Percentiles rank a stretch among this genome's conserved stretches.
phyloP scores from a whole-genome alignment of 192 early-diverging fungal species.

The Entomortierella beljakovae region DNA sequence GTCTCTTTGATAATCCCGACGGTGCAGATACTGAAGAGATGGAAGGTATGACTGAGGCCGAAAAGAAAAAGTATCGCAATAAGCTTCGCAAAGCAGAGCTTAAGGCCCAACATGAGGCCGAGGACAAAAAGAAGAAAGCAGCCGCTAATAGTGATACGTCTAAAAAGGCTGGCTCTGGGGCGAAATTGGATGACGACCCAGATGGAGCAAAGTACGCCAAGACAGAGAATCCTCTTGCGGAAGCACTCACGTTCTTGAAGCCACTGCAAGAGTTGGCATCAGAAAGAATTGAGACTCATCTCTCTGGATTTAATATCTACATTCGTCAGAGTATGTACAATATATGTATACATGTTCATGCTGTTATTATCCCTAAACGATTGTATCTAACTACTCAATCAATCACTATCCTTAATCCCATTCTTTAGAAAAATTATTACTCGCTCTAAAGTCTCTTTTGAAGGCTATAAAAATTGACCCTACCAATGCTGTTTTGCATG shows the following conservation, averaged over 20 bases:
- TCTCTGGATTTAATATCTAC: conserved; percentile 76
- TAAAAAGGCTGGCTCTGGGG: conserved; percentile 52
- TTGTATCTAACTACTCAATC: background rate
- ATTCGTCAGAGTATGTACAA: conserved; percentile 65
- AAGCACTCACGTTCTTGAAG: conserved; percentile 82
- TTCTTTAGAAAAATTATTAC: conserved; percentile 75
- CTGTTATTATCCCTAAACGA: no score
- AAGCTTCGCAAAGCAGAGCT: conserved; percentile 83
- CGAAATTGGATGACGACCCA: conserved; percentile 73
- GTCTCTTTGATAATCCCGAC: conserved; percentile 43
- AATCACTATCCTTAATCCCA: no score
- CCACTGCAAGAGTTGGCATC: conserved; percentile 71
- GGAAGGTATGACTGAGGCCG: conserved; percentile 70
- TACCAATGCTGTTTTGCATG: conserved; percentile 53
- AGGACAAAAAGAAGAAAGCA: background rate
- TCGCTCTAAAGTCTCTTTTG: conserved; percentile 72
- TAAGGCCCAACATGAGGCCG: conserved; percentile 63
- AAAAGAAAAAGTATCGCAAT: conserved; percentile 80
- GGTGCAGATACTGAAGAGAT: conserved; percentile 54
- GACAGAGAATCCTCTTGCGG: conserved; percentile 74
- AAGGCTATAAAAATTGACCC: conserved; percentile 61
- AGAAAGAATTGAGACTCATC: conserved; percentile 67
- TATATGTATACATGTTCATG: no score
- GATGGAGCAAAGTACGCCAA: conserved; percentile 75
- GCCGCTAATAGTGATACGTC: background rate